Evolutionary conservation across 768 basidiomycete species (phyloP).

Genomic region (Tulasnella sp.): DNA sequence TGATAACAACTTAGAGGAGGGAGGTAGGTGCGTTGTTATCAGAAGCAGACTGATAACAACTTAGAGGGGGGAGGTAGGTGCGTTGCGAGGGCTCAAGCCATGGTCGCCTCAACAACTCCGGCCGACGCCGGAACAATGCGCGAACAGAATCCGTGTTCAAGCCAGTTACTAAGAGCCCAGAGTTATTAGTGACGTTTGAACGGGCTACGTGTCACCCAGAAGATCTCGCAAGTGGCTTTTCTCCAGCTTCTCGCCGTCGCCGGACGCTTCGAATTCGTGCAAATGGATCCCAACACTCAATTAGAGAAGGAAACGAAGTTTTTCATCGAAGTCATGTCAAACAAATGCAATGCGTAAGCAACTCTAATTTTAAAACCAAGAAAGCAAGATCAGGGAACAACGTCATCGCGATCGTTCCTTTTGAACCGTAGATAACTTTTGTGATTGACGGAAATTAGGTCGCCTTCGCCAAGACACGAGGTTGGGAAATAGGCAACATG

Average conservation of each 20-base stretch:
- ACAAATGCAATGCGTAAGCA: neutral
- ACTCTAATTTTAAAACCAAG: neutral
- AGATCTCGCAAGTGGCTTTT: neutral
- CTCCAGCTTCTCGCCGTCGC: neutral
- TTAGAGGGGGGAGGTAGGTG: neutral
- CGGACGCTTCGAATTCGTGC: neutral
- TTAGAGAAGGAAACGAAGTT: neutral
- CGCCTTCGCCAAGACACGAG: conserved; percentile 48
- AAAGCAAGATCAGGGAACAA: neutral
- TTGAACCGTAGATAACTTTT: neutral
- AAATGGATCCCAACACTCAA: neutral
- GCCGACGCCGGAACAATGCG: neutral
- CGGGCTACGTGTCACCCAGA: neutral
- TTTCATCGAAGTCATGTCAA: neutral
- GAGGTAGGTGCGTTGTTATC: neutral
- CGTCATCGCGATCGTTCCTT: neutral
- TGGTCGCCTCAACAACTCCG: neutral
- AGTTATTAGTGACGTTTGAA: neutral
- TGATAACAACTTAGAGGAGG: no score
- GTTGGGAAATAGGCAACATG: conserved; percentile 76
- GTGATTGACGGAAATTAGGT: neutral
- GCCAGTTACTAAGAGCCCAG: neutral
- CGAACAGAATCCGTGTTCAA: neutral
- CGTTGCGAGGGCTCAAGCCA: neutral
- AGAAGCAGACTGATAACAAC: no score